A percentile compares a stretch with the other conserved stretches of the same genome.
phyloP scores from a whole-genome alignment of 2,329 filamentous ascomycete species.

The Calonectria leucothoes region DNA sequence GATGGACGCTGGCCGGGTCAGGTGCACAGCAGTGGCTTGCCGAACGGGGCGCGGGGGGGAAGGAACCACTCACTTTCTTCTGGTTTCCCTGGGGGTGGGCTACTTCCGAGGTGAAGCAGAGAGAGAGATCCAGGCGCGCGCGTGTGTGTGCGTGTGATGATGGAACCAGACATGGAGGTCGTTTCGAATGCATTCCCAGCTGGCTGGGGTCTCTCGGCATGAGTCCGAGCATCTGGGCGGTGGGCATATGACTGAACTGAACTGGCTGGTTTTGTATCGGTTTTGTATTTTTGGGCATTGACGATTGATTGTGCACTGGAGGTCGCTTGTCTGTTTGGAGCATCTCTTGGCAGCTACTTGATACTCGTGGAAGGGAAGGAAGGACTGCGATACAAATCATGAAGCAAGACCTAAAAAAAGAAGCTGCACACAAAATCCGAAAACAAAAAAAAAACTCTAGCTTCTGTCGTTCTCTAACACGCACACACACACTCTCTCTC shows the following conservation, averaged over 20 bases:
- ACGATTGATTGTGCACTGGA: not conserved
- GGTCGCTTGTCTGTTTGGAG: not conserved
- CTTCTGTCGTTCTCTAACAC: not conserved
- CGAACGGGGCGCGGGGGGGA: not conserved
- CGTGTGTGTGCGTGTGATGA: not conserved
- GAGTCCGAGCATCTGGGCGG: not conserved
- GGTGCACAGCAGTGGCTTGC: not conserved
- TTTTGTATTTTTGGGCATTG: not conserved
- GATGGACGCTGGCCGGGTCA: constrained; percentile 28
- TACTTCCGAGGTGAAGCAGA: constrained; percentile 35
- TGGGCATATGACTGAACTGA: not conserved
- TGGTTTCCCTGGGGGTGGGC: not conserved
- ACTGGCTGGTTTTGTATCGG: not conserved
- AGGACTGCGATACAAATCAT: not conserved
- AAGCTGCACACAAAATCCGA: not conserved
- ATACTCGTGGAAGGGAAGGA: not conserved
- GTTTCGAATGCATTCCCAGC: constrained; percentile 5
- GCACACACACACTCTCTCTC: not conserved
- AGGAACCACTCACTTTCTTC: not conserved
- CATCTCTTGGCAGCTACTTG: not conserved
- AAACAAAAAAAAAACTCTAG: not conserved
- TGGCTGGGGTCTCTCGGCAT: not conserved
- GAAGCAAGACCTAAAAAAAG: not conserved
- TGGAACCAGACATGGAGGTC: not conserved
- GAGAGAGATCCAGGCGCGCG: not conserved